These are phyloP conservation scores for Saccharomycopsis selenospora DNA, from an alignment of 805 yeast species.

Conservation along the genomic window DNA sequence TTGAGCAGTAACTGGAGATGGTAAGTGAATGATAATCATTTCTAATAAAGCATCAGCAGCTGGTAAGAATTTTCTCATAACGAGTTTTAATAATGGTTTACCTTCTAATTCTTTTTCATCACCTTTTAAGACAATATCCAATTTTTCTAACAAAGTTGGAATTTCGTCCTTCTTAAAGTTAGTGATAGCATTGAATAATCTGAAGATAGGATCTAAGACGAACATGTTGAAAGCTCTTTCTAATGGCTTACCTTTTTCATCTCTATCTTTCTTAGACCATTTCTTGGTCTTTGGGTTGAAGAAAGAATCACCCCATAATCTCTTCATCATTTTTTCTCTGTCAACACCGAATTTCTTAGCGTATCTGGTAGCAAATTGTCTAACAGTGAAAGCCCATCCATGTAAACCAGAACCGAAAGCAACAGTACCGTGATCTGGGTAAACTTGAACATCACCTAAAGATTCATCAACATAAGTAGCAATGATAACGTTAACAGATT, in stretches of 20 bases:
- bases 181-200: constrained; percentile 94
- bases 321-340: constrained; percentile 95
- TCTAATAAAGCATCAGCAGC: constrained; percentile 99
- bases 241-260: constrained; percentile 88
- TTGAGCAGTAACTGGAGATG: constrained; percentile 99
- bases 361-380: constrained; percentile 97
- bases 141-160: constrained; percentile 84
- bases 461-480: constrained; percentile 87
- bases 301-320: constrained; percentile 99
- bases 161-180: constrained; percentile 98
- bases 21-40: constrained; percentile 97
- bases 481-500: constrained; percentile 97
- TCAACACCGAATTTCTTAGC: constrained; percentile 99
- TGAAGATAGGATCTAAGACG: constrained; percentile 97
- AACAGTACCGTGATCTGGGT: constrained; percentile 98
- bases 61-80: constrained; percentile 99
- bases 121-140: constrained; percentile 87
- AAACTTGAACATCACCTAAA: constrained; percentile 95
- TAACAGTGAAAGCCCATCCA: constrained; percentile 99
- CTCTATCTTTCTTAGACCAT: constrained; percentile 95
- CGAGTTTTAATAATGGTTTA: constrained; percentile 95
- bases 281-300: constrained; percentile 99
- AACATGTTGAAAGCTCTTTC: constrained; percentile 99
- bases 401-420: constrained; percentile 99
- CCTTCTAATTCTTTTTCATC: constrained; percentile 99